A percentile compares a stretch with the other conserved stretches of the same genome.
Evolutionary conservation across 257 asterid genomes (phyloP).

Genomic region (Ilex asprella): DNA sequence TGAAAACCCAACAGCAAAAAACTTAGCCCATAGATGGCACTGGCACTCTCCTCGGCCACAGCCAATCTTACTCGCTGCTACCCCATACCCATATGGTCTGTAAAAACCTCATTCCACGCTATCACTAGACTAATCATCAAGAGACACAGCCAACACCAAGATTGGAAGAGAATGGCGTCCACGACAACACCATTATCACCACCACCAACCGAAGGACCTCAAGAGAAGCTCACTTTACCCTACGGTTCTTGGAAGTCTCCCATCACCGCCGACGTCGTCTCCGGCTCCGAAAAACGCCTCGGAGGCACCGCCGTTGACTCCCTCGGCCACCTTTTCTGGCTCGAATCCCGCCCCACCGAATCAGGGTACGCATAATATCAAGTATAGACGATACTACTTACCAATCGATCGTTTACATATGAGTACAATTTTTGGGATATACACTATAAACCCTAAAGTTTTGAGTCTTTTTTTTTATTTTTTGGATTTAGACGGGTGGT

Average conservation of each 20-base stretch:
- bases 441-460: conserved; percentile 1
- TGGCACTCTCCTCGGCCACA: conserved; percentile 24
- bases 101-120: conserved; percentile 5
- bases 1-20: no score
- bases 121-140: conserved; percentile 1
- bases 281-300: conserved; percentile 64
- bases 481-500: conserved; percentile 57
- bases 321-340: conserved; percentile 62
- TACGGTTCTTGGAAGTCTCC: conserved; percentile 98
- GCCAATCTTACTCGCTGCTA: conserved; percentile 15
- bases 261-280: conserved; percentile 73
- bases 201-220: neutral
- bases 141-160: neutral
- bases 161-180: conserved; percentile 21
- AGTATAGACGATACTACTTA: no score
- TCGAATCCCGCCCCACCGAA: conserved; percentile 80
- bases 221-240: conserved; percentile 44
- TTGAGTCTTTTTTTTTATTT: conserved; percentile 2
- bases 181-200: conserved; percentile 2
- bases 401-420: no score
- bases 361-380: conserved; percentile 45
- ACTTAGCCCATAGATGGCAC: conserved; percentile 16
- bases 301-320: conserved; percentile 71
- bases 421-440: no score
- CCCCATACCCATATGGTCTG: neutral